Evolutionary conservation across 129 eudicot genomes (phyloP).

Genomic region (Saposhnikovia divaricata): DNA sequence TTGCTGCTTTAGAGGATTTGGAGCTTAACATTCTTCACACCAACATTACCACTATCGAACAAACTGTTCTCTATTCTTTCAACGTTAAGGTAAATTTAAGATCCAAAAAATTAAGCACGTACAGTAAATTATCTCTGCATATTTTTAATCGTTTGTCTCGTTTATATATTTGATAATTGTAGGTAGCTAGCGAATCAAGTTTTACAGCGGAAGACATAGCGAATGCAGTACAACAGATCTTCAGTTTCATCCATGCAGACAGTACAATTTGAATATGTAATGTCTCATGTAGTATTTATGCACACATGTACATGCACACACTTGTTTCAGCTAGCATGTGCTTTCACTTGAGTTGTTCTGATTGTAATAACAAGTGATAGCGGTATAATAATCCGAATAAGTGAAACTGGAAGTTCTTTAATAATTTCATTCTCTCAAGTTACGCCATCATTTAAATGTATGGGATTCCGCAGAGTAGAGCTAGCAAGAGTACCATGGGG

Average conservation of each 20-base stretch:
- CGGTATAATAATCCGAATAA: neutral
- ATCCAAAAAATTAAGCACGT: too few relatives aligned
- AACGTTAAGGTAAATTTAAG: slow-evolving; percentile 60
- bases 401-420: neutral
- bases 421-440: neutral
- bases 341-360: neutral
- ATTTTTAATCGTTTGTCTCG: neutral
- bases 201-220: slow-evolving; percentile 79
- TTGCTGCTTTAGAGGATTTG: slow-evolving; percentile 82
- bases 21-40: slow-evolving; percentile 84
- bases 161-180: slow-evolving; percentile 4
- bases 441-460: neutral
- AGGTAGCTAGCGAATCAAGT: slow-evolving; percentile 68
- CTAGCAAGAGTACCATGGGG: neutral
- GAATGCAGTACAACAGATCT: slow-evolving; percentile 66
- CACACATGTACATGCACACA: neutral
- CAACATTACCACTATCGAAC: slow-evolving; percentile 87
- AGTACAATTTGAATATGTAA: slow-evolving; percentile 18
- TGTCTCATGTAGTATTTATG: neutral
- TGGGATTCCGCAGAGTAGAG: neutral
- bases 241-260: slow-evolving; percentile 71
- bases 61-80: slow-evolving; percentile 93
- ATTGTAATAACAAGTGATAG: neutral
- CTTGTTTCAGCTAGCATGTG: neutral
- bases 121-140: too few relatives aligned